Percentiles rank a stretch among this genome's conserved stretches.
phyloP scores from a whole-genome alignment of 345 rosid species.

The Ceriops zippeliana region DNA sequence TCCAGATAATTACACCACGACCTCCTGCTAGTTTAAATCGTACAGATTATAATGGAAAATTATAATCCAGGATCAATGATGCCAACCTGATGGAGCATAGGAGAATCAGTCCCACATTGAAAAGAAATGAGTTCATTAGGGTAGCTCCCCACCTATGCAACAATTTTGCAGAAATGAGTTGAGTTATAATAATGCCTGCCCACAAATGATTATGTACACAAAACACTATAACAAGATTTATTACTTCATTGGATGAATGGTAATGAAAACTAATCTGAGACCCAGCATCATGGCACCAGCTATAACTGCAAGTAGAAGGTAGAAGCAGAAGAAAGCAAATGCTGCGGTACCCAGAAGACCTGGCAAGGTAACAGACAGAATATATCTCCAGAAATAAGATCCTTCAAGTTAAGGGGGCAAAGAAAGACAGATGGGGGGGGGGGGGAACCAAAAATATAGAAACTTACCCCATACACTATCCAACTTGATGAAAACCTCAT shows the following conservation, averaged over 20 bases:
- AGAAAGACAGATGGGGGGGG: background rate
- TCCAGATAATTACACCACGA: background rate
- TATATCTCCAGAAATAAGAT: conserved; percentile 14
- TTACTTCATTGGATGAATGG: conserved; percentile 99
- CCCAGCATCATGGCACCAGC: conserved; percentile 99
- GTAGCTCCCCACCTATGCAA: conserved; percentile 97
- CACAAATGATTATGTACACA: background rate
- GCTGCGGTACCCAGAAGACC: conserved; percentile 97
- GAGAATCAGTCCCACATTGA: conserved; percentile 96
- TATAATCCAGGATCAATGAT: conserved; percentile 5
- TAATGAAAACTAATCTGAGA: conserved; percentile 77
- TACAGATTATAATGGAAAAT: background rate
- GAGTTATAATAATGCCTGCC: background rate
- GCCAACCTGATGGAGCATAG: conserved; percentile 89
- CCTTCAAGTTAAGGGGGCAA: background rate
- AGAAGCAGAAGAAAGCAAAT: conserved; percentile 96
- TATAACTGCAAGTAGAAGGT: conserved; percentile 86
- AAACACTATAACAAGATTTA: conserved; percentile 4
- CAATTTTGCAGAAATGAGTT: conserved; percentile 24
- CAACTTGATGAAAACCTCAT: conserved; percentile 96
- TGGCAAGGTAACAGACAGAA: conserved; percentile 30
- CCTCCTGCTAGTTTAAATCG: background rate
- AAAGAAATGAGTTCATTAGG: conserved; percentile 98
- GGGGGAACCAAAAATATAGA: background rate
- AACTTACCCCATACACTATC: conserved; percentile 91